Base-by-base conservation (phyloP, 2,329 filamentous ascomycete species). In the Alternaria infectoria region DNA sequence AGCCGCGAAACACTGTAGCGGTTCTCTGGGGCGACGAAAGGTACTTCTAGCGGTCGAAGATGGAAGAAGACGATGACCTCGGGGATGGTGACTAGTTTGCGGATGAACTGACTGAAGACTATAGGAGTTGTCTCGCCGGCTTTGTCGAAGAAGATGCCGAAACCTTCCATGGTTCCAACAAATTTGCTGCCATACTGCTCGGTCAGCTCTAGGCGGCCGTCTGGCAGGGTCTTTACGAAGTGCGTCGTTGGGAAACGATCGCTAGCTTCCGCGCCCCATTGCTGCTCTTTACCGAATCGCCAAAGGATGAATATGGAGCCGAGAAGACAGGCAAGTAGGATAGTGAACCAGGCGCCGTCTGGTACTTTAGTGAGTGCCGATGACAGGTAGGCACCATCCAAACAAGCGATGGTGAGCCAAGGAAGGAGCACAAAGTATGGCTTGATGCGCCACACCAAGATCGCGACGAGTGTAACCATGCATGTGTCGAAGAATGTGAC, bases 101-200 rank as follows among this genome's bases (percentile, higher is more conserved):
- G 86, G 10, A 92, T 83, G 73, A 93, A 93, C 56, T 93, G 89
- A 4, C 88, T 87, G 76, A 92, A 93, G 10, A 90, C 89, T 8
- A 85, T 86, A 2, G 90, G 90, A 0, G 87, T 87, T 6, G 86
- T 85, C 40, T 87, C 85, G 46, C 91, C 91, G 1, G 87, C 85
- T 79, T 94, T 93, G 80, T 94, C 91, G 75, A 94, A 93, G 81
- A 92, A 93, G 58, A 94, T 88, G 2, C 90, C 91, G 87, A 85
- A 26, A 84, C 91, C 59, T 82, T 83, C 68, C 56, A 87, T 86
- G 0, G 64, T 65, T 30, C 69, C 73, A 1, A 77, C 57, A 8
- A 52, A 61, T 28, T 72, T 19, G 55, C 64, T 26, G 71, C 82
- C 81, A 54, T 81, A 85, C 4, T 69, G 65, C 5, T 78, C 67